phyloP scores from a whole-genome alignment of 1,284 basidiomycete species.

The Blastosporella zonata region DNA sequence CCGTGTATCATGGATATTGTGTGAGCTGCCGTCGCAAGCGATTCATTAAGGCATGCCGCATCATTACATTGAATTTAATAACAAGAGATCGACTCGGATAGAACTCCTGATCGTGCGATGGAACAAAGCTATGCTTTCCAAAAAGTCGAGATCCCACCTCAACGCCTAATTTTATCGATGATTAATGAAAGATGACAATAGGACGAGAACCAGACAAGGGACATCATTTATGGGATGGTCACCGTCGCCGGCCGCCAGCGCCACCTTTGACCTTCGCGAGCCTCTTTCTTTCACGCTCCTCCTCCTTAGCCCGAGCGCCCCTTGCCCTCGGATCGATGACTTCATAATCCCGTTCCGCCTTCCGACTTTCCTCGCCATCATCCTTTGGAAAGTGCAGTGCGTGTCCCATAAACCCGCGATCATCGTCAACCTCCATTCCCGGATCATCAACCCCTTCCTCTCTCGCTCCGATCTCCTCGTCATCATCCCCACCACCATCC shows the following conservation, averaged over 20 bases:
- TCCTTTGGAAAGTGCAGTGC: slow-evolving; percentile 77
- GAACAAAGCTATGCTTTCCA: background rate
- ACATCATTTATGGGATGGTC: background rate
- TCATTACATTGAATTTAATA: too few relatives aligned
- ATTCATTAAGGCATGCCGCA: too few relatives aligned
- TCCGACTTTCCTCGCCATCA: slow-evolving; percentile 67
- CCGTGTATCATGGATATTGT: too few relatives aligned
- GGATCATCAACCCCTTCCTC: slow-evolving; percentile 39
- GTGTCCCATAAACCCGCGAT: slow-evolving; percentile 78
- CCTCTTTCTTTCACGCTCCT: slow-evolving; percentile 66
- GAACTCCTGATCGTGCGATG: too few relatives aligned
- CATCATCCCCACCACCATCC: slow-evolving; percentile 25
- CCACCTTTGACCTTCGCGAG: slow-evolving; percentile 34
- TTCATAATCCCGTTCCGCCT: slow-evolving; percentile 88
- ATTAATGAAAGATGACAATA: background rate
- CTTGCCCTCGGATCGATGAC: slow-evolving; percentile 79
- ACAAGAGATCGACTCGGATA: too few relatives aligned
- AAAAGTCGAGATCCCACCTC: background rate
- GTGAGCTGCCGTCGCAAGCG: too few relatives aligned
- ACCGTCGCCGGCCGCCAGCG: slow-evolving; percentile 21
- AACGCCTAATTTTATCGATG: slow-evolving; percentile 1
- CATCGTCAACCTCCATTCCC: slow-evolving; percentile 78
- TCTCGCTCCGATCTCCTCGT: slow-evolving; percentile 15
- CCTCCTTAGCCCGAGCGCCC: slow-evolving; percentile 67
- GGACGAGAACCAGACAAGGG: background rate